Conservation (phyloP, 306 rosid genomes). For the Albizia julibrissin region DNA sequence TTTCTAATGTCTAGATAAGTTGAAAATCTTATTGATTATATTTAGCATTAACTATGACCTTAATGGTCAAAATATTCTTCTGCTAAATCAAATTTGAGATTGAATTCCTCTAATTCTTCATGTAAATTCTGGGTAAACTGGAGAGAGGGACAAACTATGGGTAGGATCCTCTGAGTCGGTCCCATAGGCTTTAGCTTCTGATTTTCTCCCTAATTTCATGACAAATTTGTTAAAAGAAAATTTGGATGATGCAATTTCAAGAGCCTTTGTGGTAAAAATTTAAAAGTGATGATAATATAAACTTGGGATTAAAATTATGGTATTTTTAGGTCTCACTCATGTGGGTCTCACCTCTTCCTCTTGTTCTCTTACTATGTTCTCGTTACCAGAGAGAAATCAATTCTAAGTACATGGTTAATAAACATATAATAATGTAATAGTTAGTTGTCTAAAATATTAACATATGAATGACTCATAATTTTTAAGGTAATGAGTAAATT, state of each 20-base stretch:
- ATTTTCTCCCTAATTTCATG: background rate
- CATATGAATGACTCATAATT: background rate
- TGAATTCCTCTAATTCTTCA: background rate
- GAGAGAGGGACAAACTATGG: background rate
- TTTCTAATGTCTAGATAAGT: background rate
- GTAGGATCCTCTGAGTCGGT: background rate
- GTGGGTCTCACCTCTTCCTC: background rate
- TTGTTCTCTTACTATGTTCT: background rate
- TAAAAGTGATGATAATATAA: background rate
- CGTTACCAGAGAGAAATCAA: background rate
- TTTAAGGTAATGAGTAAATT: too few species aligned
- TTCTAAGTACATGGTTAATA: background rate
- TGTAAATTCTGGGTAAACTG: background rate
- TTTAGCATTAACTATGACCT: background rate
- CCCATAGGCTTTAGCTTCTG: background rate
- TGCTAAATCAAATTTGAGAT: background rate
- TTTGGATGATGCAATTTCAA: background rate
- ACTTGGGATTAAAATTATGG: background rate
- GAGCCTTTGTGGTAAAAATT: background rate
- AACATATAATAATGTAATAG: background rate
- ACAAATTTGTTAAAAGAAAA: background rate
- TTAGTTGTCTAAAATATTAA: background rate
- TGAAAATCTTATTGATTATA: background rate
- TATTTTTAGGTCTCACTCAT: background rate
- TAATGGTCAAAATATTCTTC: background rate